These are phyloP conservation scores for Phaseolus lunatus DNA, from an alignment of 306 rosid species.

Conservation along the genomic window DNA sequence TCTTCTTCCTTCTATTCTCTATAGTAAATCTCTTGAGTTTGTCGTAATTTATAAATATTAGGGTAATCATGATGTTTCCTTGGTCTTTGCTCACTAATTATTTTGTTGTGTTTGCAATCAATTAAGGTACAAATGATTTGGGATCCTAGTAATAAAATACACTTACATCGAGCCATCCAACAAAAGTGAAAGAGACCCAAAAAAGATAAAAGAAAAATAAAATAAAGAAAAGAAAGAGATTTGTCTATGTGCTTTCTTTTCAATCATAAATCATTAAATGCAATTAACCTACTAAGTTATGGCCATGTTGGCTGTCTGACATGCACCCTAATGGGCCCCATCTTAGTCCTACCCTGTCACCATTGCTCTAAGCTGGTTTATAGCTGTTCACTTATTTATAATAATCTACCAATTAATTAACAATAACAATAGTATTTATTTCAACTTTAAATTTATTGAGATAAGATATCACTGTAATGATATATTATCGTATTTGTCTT, in stretches of 20 bases:
- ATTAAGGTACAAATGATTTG: conserved; percentile 55
- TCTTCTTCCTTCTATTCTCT: neutral
- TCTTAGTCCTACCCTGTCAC: neutral
- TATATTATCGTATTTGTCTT: too few species aligned
- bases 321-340: conserved; percentile 58
- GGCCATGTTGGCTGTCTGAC: conserved; percentile 77
- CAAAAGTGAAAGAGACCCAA: conserved; percentile 43
- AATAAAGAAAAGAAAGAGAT: neutral
- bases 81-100: conserved; percentile 62
- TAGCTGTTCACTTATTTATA: conserved; percentile 26
- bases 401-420: too few species aligned
- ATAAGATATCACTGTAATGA: too few species aligned
- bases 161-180: conserved; percentile 51
- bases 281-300: conserved; percentile 56
- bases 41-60: conserved; percentile 56
- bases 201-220: conserved; percentile 12
- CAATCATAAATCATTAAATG: conserved; percentile 61
- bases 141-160: conserved; percentile 51
- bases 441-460: too few species aligned
- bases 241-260: conserved; percentile 53
- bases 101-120: conserved; percentile 74
- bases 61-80: conserved; percentile 72
- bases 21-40: conserved; percentile 38
- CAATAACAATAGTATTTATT: too few species aligned
- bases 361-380: conserved; percentile 4